Percentiles rank a stretch among this genome's conserved stretches.
These are phyloP conservation scores for Gaertneriomyces semiglobifer DNA, from an alignment of 192 early-diverging fungal species.

Conservation along the genomic window DNA sequence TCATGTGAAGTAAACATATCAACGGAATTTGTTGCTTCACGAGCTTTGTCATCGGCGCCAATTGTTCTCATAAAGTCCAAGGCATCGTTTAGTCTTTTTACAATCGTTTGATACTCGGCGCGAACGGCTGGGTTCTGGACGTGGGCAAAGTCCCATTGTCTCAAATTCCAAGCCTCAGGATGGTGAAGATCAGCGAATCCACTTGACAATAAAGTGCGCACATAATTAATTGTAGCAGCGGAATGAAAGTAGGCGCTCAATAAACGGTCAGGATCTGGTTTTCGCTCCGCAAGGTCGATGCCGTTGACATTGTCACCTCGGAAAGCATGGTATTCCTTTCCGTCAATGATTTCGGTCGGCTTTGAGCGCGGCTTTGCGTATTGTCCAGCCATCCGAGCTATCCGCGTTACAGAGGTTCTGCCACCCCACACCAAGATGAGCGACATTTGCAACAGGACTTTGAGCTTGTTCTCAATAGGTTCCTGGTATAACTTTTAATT, in stretches of 20 bases:
- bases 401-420: constrained; percentile 87
- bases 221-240: constrained; percentile 92
- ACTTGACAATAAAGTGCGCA: constrained; percentile 74
- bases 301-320: constrained; percentile 99
- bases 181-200: constrained; percentile 93
- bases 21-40: constrained; percentile 65
- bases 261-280: constrained; percentile 90
- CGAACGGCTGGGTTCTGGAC: constrained; percentile 75
- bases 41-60: constrained; percentile 67
- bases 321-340: constrained; percentile 79
- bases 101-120: constrained; percentile 86
- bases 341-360: constrained; percentile 82
- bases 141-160: constrained; percentile 83
- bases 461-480: constrained; percentile 92
- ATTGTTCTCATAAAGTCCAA: constrained; percentile 93
- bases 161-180: constrained; percentile 62
- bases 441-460: constrained; percentile 96
- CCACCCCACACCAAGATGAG: constrained; percentile 92
- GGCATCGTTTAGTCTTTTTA: constrained; percentile 80
- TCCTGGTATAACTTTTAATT: constrained; percentile 38
- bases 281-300: constrained; percentile 76
- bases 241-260: constrained; percentile 95
- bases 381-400: constrained; percentile 98
- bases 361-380: constrained; percentile 97
- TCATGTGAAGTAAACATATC: constrained; percentile 95